Evolutionary conservation across 2,329 filamentous ascomycete species (phyloP).

Genomic region (Pezicula neosporulosa): DNA sequence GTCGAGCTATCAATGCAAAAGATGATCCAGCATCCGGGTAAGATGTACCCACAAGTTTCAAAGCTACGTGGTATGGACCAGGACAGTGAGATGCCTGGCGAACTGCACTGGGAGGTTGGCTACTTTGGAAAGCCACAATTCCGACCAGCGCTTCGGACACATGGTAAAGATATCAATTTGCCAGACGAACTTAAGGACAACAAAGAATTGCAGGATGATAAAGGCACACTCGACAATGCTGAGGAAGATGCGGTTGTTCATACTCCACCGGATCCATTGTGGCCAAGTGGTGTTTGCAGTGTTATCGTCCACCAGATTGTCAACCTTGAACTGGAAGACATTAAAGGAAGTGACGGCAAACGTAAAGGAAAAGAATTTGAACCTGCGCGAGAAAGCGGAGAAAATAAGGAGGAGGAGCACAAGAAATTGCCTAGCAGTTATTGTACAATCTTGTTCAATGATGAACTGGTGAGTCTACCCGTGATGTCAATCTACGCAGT

Average conservation of each 20-base stretch:
- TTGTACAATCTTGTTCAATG: slow-evolving; percentile 87
- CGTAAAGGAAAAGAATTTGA: slow-evolving; percentile 84
- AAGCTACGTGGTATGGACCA: slow-evolving; percentile 80
- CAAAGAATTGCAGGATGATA: slow-evolving; percentile 81
- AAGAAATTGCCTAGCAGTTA: slow-evolving; percentile 84
- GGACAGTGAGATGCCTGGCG: slow-evolving; percentile 84
- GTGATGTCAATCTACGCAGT: slow-evolving; percentile 2
- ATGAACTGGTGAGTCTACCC: slow-evolving; percentile 59
- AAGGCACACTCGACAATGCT: slow-evolving; percentile 68
- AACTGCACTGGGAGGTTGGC: slow-evolving; percentile 94
- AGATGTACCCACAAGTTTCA: slow-evolving; percentile 87
- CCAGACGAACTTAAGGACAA: slow-evolving; percentile 71
- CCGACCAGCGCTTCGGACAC: slow-evolving; percentile 76
- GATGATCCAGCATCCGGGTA: slow-evolving; percentile 88
- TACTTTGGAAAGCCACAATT: slow-evolving; percentile 92
- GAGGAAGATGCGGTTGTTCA: slow-evolving; percentile 82
- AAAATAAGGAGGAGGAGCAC: slow-evolving; percentile 80
- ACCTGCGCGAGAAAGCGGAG: slow-evolving; percentile 79
- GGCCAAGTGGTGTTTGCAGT: slow-evolving; percentile 87
- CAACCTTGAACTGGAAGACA: slow-evolving; percentile 86
- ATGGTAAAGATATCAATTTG: slow-evolving; percentile 77
- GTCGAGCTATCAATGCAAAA: slow-evolving; percentile 92
- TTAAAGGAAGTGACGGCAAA: slow-evolving; percentile 80
- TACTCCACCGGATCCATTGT: slow-evolving; percentile 92
- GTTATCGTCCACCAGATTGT: slow-evolving; percentile 92